Percentiles rank a stretch among this genome's conserved stretches.
Conservation (phyloP, 345 rosid species). For the Mallotus nudiflorus region DNA sequence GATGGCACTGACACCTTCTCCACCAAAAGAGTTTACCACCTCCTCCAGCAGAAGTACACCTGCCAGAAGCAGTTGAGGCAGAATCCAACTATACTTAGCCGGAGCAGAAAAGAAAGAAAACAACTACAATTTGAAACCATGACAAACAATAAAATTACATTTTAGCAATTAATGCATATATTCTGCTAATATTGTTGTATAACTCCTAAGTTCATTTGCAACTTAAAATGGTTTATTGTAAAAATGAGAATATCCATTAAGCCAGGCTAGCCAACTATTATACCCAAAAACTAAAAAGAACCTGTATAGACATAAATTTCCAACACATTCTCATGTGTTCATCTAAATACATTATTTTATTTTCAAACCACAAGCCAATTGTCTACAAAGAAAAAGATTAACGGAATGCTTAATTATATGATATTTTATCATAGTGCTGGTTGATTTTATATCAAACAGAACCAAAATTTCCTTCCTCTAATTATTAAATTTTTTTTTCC, state of each 20-base stretch:
- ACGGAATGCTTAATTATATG: too few species aligned
- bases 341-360: background rate
- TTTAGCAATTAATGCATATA: background rate
- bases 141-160: background rate
- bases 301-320: background rate
- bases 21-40: constrained; percentile 68
- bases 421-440: background rate
- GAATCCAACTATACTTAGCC: constrained; percentile 1
- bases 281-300: background rate
- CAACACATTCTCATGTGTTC: background rate
- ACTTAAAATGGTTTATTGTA: background rate
- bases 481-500: background rate
- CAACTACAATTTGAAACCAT: background rate
- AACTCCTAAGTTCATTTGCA: background rate
- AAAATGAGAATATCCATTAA: background rate
- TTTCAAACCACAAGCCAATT: background rate
- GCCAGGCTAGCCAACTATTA: background rate
- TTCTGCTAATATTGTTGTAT: background rate
- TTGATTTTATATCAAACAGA: too few species aligned
- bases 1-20: constrained; percentile 71
- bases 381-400: background rate
- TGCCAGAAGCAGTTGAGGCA: constrained; percentile 34
- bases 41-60: constrained; percentile 88
- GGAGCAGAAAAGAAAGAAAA: background rate
- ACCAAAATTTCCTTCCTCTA: too few species aligned